Percentiles rank a stretch among this genome's conserved stretches.
Conservation (phyloP, 1,139 yeast genomes). For the Saccharomyces hybrid region DNA sequence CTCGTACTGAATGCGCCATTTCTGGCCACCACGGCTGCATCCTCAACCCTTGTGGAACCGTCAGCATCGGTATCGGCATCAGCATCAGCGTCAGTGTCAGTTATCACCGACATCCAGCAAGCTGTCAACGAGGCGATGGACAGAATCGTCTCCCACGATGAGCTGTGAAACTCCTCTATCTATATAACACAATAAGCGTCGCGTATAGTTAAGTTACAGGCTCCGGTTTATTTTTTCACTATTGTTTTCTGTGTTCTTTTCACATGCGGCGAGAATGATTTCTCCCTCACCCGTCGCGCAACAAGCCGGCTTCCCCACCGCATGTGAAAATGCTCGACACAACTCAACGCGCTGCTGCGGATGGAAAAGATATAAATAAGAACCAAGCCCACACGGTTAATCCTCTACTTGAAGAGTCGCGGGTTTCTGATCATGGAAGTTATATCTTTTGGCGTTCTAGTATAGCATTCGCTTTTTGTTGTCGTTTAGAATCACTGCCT, state of each 20-base stretch:
- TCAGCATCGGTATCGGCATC: not conserved
- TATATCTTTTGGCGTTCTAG: too few relatives aligned
- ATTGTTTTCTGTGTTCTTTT: not conserved
- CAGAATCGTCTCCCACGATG: constrained; percentile 21
- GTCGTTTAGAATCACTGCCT: too few relatives aligned
- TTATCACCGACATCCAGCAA: constrained; percentile 13
- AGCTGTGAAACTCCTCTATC: constrained; percentile 10
- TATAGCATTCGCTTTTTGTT: too few relatives aligned
- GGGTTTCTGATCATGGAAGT: too few relatives aligned
- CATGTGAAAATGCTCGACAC: not conserved
- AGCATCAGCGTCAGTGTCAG: too few relatives aligned
- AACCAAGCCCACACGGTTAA: too few relatives aligned
- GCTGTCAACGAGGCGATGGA: constrained; percentile 24
- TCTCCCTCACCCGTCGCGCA: too few relatives aligned
- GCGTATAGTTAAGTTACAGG: not conserved
- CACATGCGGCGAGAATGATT: not conserved
- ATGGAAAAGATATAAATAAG: not conserved
- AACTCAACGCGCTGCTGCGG: not conserved
- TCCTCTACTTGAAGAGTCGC: too few relatives aligned
- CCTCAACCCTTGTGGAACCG: constrained; percentile 2
- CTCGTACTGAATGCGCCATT: not conserved
- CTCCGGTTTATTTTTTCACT: not conserved
- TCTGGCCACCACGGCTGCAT: not conserved
- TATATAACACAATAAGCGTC: not conserved
- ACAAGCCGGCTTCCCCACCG: not conserved